Evolutionary conservation across 495 filamentous ascomycete genomes (phyloP).

Genomic region (Aspergillus sclerotioniger): DNA sequence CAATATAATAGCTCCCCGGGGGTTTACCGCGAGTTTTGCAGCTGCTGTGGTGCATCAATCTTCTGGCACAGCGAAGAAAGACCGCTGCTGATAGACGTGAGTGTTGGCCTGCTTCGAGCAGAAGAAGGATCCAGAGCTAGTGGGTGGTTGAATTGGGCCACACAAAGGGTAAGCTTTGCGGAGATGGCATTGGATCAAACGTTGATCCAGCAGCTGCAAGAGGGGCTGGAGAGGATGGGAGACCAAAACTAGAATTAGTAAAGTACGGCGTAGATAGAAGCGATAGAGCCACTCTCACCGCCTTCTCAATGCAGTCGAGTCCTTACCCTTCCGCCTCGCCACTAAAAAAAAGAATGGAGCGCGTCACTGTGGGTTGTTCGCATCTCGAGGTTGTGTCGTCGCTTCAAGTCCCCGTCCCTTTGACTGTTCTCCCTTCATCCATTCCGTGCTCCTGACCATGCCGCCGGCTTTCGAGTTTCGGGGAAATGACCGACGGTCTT

Average conservation of each 20-base stretch:
- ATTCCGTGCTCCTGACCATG: constrained; percentile 5
- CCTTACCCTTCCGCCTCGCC: constrained; percentile 7
- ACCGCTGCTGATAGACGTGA: constrained; percentile 63
- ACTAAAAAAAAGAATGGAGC: neutral
- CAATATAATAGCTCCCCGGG: constrained; percentile 53
- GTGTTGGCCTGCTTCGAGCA: constrained; percentile 57
- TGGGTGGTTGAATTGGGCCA: constrained; percentile 61
- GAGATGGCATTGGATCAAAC: constrained; percentile 52
- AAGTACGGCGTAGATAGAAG: too few species aligned
- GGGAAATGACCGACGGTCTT: constrained; percentile 33
- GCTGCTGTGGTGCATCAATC: constrained; percentile 60
- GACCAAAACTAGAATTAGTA: too few species aligned
- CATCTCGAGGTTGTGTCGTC: too few species aligned
- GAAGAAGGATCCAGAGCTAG: constrained; percentile 54
- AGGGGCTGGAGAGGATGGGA: constrained; percentile 16
- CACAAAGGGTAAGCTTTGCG: constrained; percentile 56
- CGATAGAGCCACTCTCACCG: constrained; percentile 10
- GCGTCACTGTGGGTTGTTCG: too few species aligned
- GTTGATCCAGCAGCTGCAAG: constrained; percentile 34
- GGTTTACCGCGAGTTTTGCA: constrained; percentile 63
- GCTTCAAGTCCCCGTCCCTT: neutral
- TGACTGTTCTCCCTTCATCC: neutral
- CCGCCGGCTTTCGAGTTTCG: constrained; percentile 41
- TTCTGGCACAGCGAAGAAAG: constrained; percentile 63
- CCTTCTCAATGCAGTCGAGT: constrained; percentile 11